Base-by-base conservation (phyloP, 306 rosid species). In the Albizia julibrissin region DNA sequence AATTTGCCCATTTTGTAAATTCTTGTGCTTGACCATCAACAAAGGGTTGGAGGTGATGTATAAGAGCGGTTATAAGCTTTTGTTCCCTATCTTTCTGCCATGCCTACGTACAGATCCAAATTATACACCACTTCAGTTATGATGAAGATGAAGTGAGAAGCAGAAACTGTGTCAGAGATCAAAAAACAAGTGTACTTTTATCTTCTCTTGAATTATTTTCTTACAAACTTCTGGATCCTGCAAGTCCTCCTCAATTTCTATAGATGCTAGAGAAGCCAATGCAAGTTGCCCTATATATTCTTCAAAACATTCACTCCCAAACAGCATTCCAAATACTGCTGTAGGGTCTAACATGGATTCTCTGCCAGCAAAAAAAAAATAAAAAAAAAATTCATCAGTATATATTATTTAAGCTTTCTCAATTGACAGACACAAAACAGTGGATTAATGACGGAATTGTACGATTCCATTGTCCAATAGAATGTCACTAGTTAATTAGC, bases 291-390 rank as follows among this genome's bases (percentile, higher is more conserved):
- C 99, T 50, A 93, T 86, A 84, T 92, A 95, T 58, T 93, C 99
- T 66, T 93, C 99, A 88, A 95, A 95, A 44, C 8, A 72, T 11
- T 95, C 99, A 65, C 96, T 95, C 81, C 99, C 99, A 74, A 95
- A 95, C 85, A 95, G 89, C 98, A 95, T 95, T 66, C 99, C 99
- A 75, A 95, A 95, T 76, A 95, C 99, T 68, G 93, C 76, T 74
- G 96, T 31, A 66, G 99, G 99, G 61, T 95, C 99, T 72, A 95
- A 76, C 98, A 95, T 92, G 84, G 88, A 75, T 10, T 95, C 98
- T 84, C 99, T 95, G 87, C 33, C 40, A 6, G 40, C 40, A 5
- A 37, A 37, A 37, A 34, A 5, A 34, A 34, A 31, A 31, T 1
- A 31, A 31, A 31, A 37, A 37, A 34, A 34, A 3, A 3, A 34